These are phyloP conservation scores for Myriosclerotinia scirpicola DNA, from an alignment of 2,329 filamentous ascomycete genomes.

Conservation along the genomic window DNA sequence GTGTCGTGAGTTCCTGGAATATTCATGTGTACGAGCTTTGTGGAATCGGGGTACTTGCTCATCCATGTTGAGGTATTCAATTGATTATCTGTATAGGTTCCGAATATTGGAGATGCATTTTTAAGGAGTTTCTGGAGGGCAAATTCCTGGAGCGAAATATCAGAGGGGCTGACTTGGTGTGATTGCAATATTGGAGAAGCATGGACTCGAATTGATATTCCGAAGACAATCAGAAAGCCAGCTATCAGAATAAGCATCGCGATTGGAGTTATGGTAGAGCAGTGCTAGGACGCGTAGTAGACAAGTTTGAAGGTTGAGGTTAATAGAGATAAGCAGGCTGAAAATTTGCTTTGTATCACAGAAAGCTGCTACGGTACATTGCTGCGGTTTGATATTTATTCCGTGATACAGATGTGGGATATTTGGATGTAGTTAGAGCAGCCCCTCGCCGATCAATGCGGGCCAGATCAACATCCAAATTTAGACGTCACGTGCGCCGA, in stretches of 20 bases:
- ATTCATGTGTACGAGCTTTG: slow-evolving; percentile 48
- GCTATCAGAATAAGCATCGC: neutral
- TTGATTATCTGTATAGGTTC: slow-evolving; percentile 37
- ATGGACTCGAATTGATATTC: neutral
- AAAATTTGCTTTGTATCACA: neutral
- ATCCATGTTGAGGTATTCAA: slow-evolving; percentile 47
- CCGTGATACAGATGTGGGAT: neutral
- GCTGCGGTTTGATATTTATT: neutral
- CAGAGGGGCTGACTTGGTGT: neutral
- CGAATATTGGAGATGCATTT: slow-evolving; percentile 48
- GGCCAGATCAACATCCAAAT: too few species aligned
- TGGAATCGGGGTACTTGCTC: slow-evolving; percentile 46
- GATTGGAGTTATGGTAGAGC: neutral
- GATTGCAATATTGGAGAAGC: neutral
- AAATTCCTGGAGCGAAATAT: slow-evolving; percentile 38
- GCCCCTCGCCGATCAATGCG: too few species aligned
- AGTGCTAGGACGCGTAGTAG: neutral
- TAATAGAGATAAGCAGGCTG: neutral
- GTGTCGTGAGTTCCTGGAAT: slow-evolving; percentile 53
- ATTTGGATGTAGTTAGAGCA: neutral
- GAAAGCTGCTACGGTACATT: neutral
- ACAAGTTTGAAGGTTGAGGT: neutral
- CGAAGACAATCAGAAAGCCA: neutral
- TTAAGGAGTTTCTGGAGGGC: slow-evolving; percentile 47
- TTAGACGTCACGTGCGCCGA: neutral